Evolutionary conservation across 257 asterid genomes (phyloP), one percentile per base, ranked within the genome.

Genomic region (Penstemon newberryi): DNA sequence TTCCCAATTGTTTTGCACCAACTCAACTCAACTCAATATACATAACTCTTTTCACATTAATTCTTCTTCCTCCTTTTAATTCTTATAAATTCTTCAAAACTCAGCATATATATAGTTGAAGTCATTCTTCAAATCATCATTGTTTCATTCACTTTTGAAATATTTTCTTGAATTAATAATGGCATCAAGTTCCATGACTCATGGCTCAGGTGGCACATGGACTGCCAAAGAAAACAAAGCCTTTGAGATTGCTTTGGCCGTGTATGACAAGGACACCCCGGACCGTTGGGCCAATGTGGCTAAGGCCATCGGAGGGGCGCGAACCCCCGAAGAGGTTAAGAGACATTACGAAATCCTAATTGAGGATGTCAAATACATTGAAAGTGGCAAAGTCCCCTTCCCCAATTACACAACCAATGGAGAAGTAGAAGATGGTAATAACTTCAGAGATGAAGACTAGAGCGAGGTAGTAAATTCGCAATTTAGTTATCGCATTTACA

Each of bases 231-330:
- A 90, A 51, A 90, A 90, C 92, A 90, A 90, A 71, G 95, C 90
- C 59, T 90, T 90, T 39, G 97, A 90, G 75, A 78, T 60, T 84
- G 97, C 97, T 1, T 18, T 90, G 70, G 96, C 95, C 0, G 79
- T 83, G 40, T 88, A 70, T n/a, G 97, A 90, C 79, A 64, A 77
- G 42, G 92, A 86, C 75, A 83, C 90, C 1, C 90, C 97, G 0
- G 95, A 88, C 73, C 97, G 97, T 10, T 90, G 97, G 97, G 73
- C 57, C 58, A 90, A 90, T 8, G 89, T 90, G 8, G 97, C 97
- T 1, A 79, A 80, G 66, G 92, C 91, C 5, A 70, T 92, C 0
- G 98, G 92, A 0, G 92, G 92, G 33, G 33, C 33, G 0, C 77
- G 91, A 50, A 87, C 95, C 0, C 74, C 88, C 0, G 95, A 86